Evolutionary conservation across 148 eudicot species (phyloP), one percentile per base, ranked within the genome.

Genomic region (Rhododendron kiyosumense): DNA sequence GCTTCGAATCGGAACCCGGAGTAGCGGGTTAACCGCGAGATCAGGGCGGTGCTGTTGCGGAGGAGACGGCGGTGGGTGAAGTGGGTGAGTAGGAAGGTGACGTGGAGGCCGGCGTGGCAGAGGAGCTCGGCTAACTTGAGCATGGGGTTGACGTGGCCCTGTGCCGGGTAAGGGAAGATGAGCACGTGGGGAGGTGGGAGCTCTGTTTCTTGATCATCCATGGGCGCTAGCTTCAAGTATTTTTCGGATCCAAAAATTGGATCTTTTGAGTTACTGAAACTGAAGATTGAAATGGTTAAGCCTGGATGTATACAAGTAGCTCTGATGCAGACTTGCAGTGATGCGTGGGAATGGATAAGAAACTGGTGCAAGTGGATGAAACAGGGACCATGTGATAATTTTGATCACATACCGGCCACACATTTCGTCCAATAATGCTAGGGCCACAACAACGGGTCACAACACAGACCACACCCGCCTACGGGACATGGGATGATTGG

Each of bases 151-250:
- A 89, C 89, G 41, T 89, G 93, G 30, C 94, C 93, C 87, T 91
- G 94, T 6, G 89, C 83, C 7, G 94, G 92, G 51, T 90, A 83
- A 4, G 94, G 94, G 54, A 89, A 91, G 26, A 91, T 78, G 76
- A 91, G 92, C 63, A 89, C 79, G 85, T 87, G 85, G 18, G 49
- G 49, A 46, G 84, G 81, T 0, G 81, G 74, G 83, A 61, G 28
- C 69, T 61, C 69, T 22, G 26, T 1, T 61, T 61, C 69, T 61
- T 61, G 69, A 61, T 7, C 10, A 6, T 61, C 69, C 69, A 61
- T 61, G 69, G n/a, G n/a, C n/a, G n/a, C n/a, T n/a, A n/a, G 69
- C 9, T 46, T 24, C 8, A 5, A 20, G 2, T 61, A 61, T 2
- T 59, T 22, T 59, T 59, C 7, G 65, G n/a, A 59, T 59, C 24